A percentile compares a stretch with the other conserved stretches of the same genome.
phyloP scores from a whole-genome alignment of 805 yeast genomes.

The Wickerhamomyces mucosus region DNA sequence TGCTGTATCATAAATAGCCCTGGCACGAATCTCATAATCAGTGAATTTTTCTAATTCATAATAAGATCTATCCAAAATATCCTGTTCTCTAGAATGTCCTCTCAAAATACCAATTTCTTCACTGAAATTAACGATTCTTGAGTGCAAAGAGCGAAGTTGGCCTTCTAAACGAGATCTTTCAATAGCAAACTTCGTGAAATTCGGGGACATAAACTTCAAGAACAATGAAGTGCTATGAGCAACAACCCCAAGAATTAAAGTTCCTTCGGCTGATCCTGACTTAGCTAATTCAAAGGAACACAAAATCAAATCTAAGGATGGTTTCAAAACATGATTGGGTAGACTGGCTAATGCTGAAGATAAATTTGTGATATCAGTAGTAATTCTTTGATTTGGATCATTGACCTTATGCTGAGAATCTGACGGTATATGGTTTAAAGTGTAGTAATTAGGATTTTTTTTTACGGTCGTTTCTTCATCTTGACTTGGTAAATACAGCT shows the following conservation, averaged over 20 bases:
- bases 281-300: slow-evolving; percentile 67
- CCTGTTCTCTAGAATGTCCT: slow-evolving; percentile 75
- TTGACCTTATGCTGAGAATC: slow-evolving; percentile 32
- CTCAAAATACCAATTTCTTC: slow-evolving; percentile 84
- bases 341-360: slow-evolving; percentile 61
- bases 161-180: slow-evolving; percentile 77
- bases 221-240: slow-evolving; percentile 74
- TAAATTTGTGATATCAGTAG: slow-evolving; percentile 71
- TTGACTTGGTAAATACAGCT: slow-evolving; percentile 59
- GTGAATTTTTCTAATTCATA: slow-evolving; percentile 74
- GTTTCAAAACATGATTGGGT: slow-evolving; percentile 79
- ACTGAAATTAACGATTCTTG: slow-evolving; percentile 65
- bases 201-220: slow-evolving; percentile 74
- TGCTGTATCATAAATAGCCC: slow-evolving; percentile 73
- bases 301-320: slow-evolving; percentile 66
- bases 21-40: slow-evolving; percentile 63
- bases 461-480: slow-evolving; percentile 22
- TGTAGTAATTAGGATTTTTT: slow-evolving; percentile 60
- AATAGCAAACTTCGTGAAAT: slow-evolving; percentile 73
- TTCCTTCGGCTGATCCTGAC: slow-evolving; percentile 55
- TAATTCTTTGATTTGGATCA: slow-evolving; percentile 78
- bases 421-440: slow-evolving; percentile 50
- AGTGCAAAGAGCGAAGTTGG: slow-evolving; percentile 71
- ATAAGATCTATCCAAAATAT: slow-evolving; percentile 67
- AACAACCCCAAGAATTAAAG: slow-evolving; percentile 64